Evolutionary conservation across 345 rosid genomes (phyloP).

Genomic region (Microcos paniculata): DNA sequence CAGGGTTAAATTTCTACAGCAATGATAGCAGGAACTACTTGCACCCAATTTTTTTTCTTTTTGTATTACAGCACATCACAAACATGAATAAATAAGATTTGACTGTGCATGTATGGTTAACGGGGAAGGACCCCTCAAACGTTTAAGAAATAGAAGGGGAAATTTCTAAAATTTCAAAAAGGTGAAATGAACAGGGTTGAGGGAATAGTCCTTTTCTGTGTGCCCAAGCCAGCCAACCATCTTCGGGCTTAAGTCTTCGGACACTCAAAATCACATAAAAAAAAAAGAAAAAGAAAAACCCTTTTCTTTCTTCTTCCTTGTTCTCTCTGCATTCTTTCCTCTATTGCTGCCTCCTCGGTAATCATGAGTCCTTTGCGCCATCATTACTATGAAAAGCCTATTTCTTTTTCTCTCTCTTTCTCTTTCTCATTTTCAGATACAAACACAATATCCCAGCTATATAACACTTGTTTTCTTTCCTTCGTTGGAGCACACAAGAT

Average conservation of each 20-base stretch:
- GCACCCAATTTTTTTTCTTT: neutral
- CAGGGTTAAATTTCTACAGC: neutral
- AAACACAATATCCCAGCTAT: constrained; percentile 28
- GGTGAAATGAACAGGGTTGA: constrained; percentile 1
- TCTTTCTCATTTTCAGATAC: neutral
- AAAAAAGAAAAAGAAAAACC: neutral
- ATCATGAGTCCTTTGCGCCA: constrained; percentile 65
- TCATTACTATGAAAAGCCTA: constrained; percentile 56
- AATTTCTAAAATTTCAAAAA: constrained; percentile 19
- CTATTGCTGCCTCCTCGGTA: constrained; percentile 50
- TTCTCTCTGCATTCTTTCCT: constrained; percentile 35
- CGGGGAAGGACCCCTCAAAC: neutral
- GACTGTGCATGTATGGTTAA: neutral
- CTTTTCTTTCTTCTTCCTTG: constrained; percentile 9
- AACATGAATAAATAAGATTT: neutral
- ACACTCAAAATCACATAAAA: neutral
- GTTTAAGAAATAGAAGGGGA: constrained; percentile 12
- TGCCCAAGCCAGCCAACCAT: constrained; percentile 8
- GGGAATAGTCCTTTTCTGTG: constrained; percentile 27
- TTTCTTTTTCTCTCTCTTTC: constrained; percentile 30
- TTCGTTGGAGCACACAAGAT: constrained; percentile 3
- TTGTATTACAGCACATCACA: neutral
- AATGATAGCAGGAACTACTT: neutral
- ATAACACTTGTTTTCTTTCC: constrained; percentile 18
- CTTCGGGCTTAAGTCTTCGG: neutral